These are phyloP conservation scores for Trichosanthes cucumerina DNA, from an alignment of 306 rosid species.

Conservation along the genomic window DNA sequence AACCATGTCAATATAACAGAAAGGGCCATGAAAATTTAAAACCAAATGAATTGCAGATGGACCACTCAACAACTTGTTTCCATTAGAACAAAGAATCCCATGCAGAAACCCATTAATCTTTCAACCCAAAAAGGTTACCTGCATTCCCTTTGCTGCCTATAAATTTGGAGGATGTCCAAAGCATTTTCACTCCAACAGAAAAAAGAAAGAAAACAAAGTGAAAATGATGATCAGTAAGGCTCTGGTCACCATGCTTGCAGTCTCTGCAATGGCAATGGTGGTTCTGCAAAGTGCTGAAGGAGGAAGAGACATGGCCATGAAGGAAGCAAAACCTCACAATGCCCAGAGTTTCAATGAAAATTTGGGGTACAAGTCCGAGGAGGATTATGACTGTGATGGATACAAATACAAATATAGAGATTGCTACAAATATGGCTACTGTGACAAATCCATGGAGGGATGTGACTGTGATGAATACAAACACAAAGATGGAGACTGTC, in stretches of 20 bases:
- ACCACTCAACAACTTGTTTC: conserved; percentile 5
- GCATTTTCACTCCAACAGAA: neutral
- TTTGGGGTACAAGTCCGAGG: neutral
- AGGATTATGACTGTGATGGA: neutral
- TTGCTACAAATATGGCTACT: neutral
- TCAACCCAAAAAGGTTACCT: neutral
- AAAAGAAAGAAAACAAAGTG: neutral
- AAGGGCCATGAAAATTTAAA: neutral
- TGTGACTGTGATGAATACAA: neutral
- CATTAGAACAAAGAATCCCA: neutral
- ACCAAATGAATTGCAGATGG: neutral
- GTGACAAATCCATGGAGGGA: neutral
- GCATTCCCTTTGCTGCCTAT: neutral
- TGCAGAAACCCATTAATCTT: neutral
- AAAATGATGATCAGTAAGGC: neutral
- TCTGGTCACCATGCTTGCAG: neutral
- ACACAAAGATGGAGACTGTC: neutral
- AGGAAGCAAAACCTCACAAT: neutral
- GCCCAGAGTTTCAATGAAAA: neutral
- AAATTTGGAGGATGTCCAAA: neutral
- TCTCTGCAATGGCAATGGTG: neutral
- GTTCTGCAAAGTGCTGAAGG: neutral
- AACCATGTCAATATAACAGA: neutral
- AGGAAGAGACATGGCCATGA: neutral
- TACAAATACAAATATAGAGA: conserved; percentile 2